A percentile compares a stretch with the other conserved stretches of the same genome.
phyloP scores from a whole-genome alignment of 164 flowering plant genomes.

The Dillenia turbinata region DNA sequence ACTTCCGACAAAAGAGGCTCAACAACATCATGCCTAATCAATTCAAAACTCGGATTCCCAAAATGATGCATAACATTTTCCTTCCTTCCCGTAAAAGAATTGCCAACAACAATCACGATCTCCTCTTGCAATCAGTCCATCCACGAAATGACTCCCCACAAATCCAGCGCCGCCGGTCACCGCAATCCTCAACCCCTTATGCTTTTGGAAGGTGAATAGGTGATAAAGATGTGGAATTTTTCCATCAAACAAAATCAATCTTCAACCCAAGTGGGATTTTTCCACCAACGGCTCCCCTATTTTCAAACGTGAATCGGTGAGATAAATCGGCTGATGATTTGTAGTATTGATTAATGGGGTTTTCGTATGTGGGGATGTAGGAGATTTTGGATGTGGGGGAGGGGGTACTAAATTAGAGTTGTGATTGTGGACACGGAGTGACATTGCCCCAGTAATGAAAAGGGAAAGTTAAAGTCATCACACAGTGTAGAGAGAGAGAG shows the following conservation, averaged over 20 bases:
- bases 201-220: conserved; percentile 13
- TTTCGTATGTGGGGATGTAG: too few relatives aligned
- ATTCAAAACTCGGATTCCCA: conserved; percentile 81
- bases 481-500: too few relatives aligned
- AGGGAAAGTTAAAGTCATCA: too few relatives aligned
- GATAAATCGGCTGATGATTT: conserved; percentile 3
- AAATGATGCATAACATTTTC: conserved; percentile 90
- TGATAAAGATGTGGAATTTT: too few relatives aligned
- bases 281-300: conserved; percentile 36
- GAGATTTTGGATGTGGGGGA: too few relatives aligned
- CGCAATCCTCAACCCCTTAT: conserved; percentile 70
- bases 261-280: conserved; percentile 76
- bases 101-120: conserved; percentile 90
- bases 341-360: background rate
- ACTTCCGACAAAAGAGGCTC: conserved; percentile 83
- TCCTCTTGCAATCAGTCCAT: conserved; percentile 71
- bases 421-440: conserved; percentile 32
- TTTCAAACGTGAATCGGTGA: conserved; percentile 6
- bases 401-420: conserved; percentile 39
- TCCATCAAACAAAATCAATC: too few relatives aligned
- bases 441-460: too few relatives aligned
- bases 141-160: conserved; percentile 89
- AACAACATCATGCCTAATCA: conserved; percentile 88
- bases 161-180: conserved; percentile 96
- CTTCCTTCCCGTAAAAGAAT: conserved; percentile 88